Evolutionary conservation across 768 basidiomycete genomes (phyloP).

Genomic region (Russula virescens): DNA sequence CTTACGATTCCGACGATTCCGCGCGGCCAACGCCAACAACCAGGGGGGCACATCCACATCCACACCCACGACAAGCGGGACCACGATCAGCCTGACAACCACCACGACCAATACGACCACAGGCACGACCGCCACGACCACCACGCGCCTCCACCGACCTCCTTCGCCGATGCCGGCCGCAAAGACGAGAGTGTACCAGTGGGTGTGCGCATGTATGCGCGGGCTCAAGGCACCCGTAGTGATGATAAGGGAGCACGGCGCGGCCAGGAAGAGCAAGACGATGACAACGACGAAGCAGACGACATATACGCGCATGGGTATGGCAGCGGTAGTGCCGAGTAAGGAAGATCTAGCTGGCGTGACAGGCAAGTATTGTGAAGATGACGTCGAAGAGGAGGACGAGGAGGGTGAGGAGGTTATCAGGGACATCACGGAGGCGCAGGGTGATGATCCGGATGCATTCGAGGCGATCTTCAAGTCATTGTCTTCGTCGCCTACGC

Average conservation of each 20-base stretch:
- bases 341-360: background rate
- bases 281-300: background rate
- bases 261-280: background rate
- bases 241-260: constrained; percentile 4
- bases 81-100: no score
- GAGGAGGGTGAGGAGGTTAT: background rate
- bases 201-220: constrained; percentile 1
- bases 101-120: background rate
- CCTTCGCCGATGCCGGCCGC: constrained; percentile 2
- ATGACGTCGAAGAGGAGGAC: background rate
- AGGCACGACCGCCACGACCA: background rate
- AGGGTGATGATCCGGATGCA: background rate
- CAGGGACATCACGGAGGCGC: background rate
- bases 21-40: background rate
- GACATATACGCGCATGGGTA: constrained; percentile 1
- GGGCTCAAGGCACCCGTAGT: background rate
- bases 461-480: background rate
- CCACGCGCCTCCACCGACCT: background rate
- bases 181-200: background rate
- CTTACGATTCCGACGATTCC: background rate
- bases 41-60: background rate
- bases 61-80: no score
- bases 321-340: background rate
- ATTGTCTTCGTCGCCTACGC: background rate
- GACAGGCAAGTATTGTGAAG: background rate